Percentiles rank a stretch among this genome's conserved stretches.
Conservation (phyloP, 345 rosid genomes). For the Salix exigua region DNA sequence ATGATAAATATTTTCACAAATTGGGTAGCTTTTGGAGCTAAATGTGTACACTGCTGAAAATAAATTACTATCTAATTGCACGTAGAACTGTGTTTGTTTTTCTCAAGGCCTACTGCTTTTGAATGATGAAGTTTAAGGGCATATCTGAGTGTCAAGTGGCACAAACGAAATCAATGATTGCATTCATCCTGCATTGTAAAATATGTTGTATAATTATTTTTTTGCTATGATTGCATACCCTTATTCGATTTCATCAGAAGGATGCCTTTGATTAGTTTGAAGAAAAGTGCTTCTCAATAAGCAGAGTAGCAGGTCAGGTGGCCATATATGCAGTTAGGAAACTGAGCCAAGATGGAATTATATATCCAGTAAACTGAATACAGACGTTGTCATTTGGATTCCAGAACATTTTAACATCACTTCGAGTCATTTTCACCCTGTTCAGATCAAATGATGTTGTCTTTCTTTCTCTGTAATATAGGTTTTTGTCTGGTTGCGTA, state of each 20-base stretch:
- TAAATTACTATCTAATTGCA: no score
- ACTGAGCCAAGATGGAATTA: neutral
- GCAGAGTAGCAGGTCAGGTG: neutral
- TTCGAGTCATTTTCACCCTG: neutral
- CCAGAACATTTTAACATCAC: neutral
- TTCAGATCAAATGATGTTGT: neutral
- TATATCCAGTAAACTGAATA: neutral
- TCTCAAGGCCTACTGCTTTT: neutral
- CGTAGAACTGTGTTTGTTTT: no score
- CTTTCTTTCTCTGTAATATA: neutral
- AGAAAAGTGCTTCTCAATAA: neutral
- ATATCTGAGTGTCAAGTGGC: neutral
- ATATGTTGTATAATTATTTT: neutral
- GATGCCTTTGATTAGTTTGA: neutral
- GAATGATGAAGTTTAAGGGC: neutral
- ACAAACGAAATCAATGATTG: neutral
- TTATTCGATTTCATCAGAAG: neutral
- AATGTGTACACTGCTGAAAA: no score
- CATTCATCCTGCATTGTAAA: neutral
- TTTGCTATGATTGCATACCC: neutral
- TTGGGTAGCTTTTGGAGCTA: no score
- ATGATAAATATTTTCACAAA: neutral
- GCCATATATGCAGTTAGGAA: constrained; percentile 9
- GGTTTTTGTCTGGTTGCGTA: neutral
- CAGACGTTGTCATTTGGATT: neutral